Percentiles rank a stretch among this genome's conserved stretches.
phyloP scores from a whole-genome alignment of 768 basidiomycete genomes.

The Pulveroboletus sp. region DNA sequence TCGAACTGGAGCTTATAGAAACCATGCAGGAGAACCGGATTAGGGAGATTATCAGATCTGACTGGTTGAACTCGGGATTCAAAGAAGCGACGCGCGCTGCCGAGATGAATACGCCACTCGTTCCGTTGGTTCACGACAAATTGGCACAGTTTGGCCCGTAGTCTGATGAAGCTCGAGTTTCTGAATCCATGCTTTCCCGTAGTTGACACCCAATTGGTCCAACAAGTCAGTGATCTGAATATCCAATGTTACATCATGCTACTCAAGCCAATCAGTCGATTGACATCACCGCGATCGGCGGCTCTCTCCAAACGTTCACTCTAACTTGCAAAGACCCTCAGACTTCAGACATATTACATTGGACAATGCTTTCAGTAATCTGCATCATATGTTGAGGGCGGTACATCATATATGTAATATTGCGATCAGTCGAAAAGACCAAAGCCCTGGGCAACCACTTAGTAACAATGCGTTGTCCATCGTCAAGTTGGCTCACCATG shows the following conservation, averaged over 20 bases:
- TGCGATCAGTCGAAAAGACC: conserved; percentile 86
- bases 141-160: too few relatives aligned
- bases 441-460: conserved; percentile 60
- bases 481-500: conserved; percentile 53
- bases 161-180: neutral
- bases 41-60: conserved; percentile 34
- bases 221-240: too few relatives aligned
- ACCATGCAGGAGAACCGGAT: conserved; percentile 26
- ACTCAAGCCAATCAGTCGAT: too few relatives aligned
- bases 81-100: neutral
- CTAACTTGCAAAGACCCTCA: neutral
- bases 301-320: too few relatives aligned
- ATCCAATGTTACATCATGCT: too few relatives aligned
- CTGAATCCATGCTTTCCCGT: neutral
- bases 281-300: too few relatives aligned
- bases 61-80: neutral
- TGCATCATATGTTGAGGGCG: conserved; percentile 21
- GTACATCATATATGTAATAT: conserved; percentile 16
- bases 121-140: neutral
- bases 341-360: conserved; percentile 2
- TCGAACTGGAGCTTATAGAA: conserved; percentile 15
- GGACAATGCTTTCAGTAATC: conserved; percentile 14
- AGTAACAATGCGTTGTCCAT: neutral
- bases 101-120: neutral
- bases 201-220: too few relatives aligned